Evolutionary conservation across 1,284 basidiomycete genomes (phyloP), one percentile per base, ranked within the genome.

Genomic region (Tylopilus sp.): DNA sequence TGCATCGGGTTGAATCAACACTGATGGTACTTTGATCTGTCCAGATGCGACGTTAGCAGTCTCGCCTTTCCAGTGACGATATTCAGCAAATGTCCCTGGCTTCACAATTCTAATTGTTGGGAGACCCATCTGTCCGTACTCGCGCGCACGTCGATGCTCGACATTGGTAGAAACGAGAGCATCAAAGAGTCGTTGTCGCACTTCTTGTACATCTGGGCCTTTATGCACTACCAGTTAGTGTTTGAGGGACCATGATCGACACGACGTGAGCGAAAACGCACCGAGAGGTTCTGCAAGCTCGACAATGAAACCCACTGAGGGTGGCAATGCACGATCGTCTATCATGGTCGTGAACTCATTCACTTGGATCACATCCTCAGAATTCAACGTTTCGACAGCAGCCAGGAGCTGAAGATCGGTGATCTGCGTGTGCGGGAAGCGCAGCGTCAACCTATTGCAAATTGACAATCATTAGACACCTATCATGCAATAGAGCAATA

Each of bases 1-100:
- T 6, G 8, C 33, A 16, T 15, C 39, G 8, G 55, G 57, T 36
- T 72, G 26, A 18, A 57, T 8, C 9, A 74, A 33, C 12, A 74
- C 54, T 1, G 60, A 1, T 0, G 72, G 74, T 2, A 76, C 58
- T 26, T 75, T 74, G 44, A 69, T 62, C 58, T 74, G 72, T 22
- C 58, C 66, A 0, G 60, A 53, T 6, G 39, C 51, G 6, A 60
- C 51, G 1, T 67, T 60, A 19, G 44, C 33, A 1, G 3, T 39
- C 51, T 70, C 53, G 19, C 44, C 44, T 36, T 29, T 68, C 72
- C 65, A 70, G 7, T 58, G 51, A 49, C 67, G 70, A 52, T 70
- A 75, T 22, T 70, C 65, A 6, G 55, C 33, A 15, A 75, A 74
- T 8, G 72, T 72, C 36, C 70, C 49, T 53, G 53, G 9, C 33